phyloP scores from a whole-genome alignment of 2,329 filamentous ascomycete genomes.

The Neurospora sp. region DNA sequence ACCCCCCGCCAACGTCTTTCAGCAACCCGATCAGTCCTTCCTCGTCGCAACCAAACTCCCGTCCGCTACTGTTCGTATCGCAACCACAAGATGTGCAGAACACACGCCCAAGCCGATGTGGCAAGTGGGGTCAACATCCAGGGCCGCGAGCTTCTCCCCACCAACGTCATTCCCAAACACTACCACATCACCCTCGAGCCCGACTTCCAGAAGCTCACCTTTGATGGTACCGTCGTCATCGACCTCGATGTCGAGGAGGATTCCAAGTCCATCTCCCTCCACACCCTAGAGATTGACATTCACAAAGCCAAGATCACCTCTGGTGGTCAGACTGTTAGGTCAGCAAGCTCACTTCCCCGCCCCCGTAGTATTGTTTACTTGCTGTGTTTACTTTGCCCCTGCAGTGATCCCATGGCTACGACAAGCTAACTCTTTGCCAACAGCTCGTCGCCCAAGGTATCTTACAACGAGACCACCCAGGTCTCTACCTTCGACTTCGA shows the following conservation, averaged over 20 bases:
- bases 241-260: constrained; percentile 81
- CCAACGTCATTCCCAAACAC: constrained; percentile 84
- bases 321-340: constrained; percentile 43
- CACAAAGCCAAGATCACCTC: constrained; percentile 59
- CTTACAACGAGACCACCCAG: constrained; percentile 71
- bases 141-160: constrained; percentile 75
- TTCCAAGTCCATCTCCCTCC: constrained; percentile 75
- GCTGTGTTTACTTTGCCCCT: background rate
- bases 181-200: constrained; percentile 90
- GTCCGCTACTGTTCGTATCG: constrained; percentile 63
- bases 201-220: constrained; percentile 78
- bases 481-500: constrained; percentile 73
- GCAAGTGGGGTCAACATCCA: constrained; percentile 25
- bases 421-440: constrained; percentile 22
- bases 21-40: constrained; percentile 5
- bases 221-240: constrained; percentile 74
- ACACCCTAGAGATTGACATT: constrained; percentile 80
- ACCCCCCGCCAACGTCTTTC: constrained; percentile 5
- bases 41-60: constrained; percentile 11
- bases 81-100: constrained; percentile 60
- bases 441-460: constrained; percentile 55
- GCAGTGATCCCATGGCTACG: constrained; percentile 6
- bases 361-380: background rate
- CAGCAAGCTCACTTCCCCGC: constrained; percentile 11
- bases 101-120: constrained; percentile 25